These are phyloP conservation scores for Ilex asprella DNA, from an alignment of 257 asterid genomes.

Conservation along the genomic window DNA sequence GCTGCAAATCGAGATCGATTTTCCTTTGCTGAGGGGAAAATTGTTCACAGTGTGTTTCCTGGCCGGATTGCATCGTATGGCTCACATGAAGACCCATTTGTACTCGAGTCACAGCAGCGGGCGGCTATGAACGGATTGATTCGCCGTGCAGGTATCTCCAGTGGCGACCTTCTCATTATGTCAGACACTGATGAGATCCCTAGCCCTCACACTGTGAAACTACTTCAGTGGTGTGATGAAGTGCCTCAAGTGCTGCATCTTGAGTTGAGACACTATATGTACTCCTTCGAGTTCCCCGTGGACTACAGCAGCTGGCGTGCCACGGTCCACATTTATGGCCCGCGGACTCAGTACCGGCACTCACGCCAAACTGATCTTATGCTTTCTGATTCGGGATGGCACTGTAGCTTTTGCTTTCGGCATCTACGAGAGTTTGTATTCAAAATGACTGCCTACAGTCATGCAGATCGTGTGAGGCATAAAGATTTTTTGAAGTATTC, in stretches of 20 bases:
- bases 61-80: slow-evolving; percentile 43
- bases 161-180: slow-evolving; percentile 72
- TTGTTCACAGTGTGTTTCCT: slow-evolving; percentile 50
- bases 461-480: slow-evolving; percentile 50
- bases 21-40: slow-evolving; percentile 61
- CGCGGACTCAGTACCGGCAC: slow-evolving; percentile 63
- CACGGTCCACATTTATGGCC: slow-evolving; percentile 44
- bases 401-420: slow-evolving; percentile 83
- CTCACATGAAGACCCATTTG: slow-evolving; percentile 56
- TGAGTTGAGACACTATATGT: slow-evolving; percentile 56
- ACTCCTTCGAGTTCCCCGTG: slow-evolving; percentile 85
- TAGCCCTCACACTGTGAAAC: slow-evolving; percentile 73
- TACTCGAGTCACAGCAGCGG: slow-evolving; percentile 69
- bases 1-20: slow-evolving; percentile 45
- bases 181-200: slow-evolving; percentile 94
- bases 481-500: slow-evolving; percentile 41
- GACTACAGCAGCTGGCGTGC: slow-evolving; percentile 90
- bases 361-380: slow-evolving; percentile 56
- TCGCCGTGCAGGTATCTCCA: slow-evolving; percentile 49
- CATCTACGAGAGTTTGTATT: slow-evolving; percentile 47
- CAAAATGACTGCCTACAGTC: slow-evolving; percentile 67
- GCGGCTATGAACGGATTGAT: slow-evolving; percentile 59
- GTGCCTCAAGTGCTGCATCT: slow-evolving; percentile 66
- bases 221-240: slow-evolving; percentile 93
- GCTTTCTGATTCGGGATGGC: slow-evolving; percentile 93